Conservation (phyloP, 495 filamentous ascomycete species). For the Acidomyces sp. region DNA sequence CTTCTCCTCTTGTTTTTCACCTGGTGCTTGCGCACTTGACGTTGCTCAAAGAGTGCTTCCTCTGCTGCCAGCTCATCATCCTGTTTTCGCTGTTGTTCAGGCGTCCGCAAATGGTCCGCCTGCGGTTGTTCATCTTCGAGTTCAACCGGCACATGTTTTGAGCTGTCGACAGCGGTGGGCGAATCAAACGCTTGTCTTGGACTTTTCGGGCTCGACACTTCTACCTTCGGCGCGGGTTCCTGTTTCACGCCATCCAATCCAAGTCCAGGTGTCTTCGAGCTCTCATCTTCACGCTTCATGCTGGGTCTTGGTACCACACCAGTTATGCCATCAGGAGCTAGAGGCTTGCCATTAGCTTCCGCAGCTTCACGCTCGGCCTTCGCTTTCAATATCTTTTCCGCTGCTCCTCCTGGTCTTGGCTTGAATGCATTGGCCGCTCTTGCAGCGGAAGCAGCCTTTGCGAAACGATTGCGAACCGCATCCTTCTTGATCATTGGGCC, state of each 20-base stretch:
- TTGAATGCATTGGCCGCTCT: slow-evolving; percentile 72
- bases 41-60: slow-evolving; percentile 6
- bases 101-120: slow-evolving; percentile 23
- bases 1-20: slow-evolving; percentile 42
- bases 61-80: slow-evolving; percentile 4
- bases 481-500: slow-evolving; percentile 84
- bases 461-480: slow-evolving; percentile 62
- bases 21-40: slow-evolving; percentile 7
- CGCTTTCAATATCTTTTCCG: slow-evolving; percentile 52
- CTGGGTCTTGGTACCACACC: slow-evolving; percentile 70
- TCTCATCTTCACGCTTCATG: slow-evolving; percentile 1
- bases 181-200: slow-evolving; percentile 5
- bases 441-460: slow-evolving; percentile 78
- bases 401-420: slow-evolving; percentile 68
- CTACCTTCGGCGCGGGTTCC: slow-evolving; percentile 21
- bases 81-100: slow-evolving; percentile 24
- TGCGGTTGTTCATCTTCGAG: slow-evolving; percentile 5
- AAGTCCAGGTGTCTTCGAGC: background rate
- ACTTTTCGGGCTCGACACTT: slow-evolving; percentile 23
- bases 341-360: slow-evolving; percentile 39
- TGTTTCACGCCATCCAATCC: background rate
- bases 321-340: slow-evolving; percentile 87
- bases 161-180: slow-evolving; percentile 7
- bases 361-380: slow-evolving; percentile 33
- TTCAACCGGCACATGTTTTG: slow-evolving; percentile 1